Evolutionary conservation across 768 basidiomycete genomes (phyloP), one percentile per base, ranked within the genome.

Genomic region (Pleurotus pulmonarius): DNA sequence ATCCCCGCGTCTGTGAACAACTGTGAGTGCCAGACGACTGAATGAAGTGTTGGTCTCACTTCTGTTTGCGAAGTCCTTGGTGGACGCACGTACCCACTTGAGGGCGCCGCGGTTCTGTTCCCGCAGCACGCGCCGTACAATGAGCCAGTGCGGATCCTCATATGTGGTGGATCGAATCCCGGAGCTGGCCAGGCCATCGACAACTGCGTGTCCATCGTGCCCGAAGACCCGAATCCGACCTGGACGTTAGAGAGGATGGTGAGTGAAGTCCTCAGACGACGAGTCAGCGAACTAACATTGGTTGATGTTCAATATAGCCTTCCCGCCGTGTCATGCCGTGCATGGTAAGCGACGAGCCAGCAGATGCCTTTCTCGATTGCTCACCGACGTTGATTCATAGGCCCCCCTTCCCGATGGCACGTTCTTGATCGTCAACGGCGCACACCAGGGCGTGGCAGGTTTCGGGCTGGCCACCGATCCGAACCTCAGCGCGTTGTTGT

Each of bases 221-320:
- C 90, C 0, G 90, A 92, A 64, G 81, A 63, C 0, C 38, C 64
- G 1, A 83, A 85, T 49, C 66, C 88, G 1, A 77, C 77, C 0
- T 92, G 90, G 90, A 76, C 75, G 0, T 29, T 92, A 7, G 90
- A 92, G 66, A 81, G 90, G 49, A 92, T 92, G 90, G 90, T 89
- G 39, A 47, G 83, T 69, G 4, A 26, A 5, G 7, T 2, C 9
- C 9, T 34, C 29, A 34, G 8, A 34, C 9, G 29, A 29, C 29
- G 29, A 2, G 2, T 8, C 13, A 6, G 38, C 46, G 5, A 24
- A 7, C 6, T 13, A 29, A 46, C 29, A 3, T 29, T 44, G 18
- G 18, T 8, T 46, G 24, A 16, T 52, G 51, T 37, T 43, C 38
- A 38, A n/a, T 56, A 1, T 57, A 88, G 87, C 87, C 86, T 4